Conservation (phyloP, 2,329 filamentous ascomycete genomes). For the Pseudogymnoascus sp. region DNA sequence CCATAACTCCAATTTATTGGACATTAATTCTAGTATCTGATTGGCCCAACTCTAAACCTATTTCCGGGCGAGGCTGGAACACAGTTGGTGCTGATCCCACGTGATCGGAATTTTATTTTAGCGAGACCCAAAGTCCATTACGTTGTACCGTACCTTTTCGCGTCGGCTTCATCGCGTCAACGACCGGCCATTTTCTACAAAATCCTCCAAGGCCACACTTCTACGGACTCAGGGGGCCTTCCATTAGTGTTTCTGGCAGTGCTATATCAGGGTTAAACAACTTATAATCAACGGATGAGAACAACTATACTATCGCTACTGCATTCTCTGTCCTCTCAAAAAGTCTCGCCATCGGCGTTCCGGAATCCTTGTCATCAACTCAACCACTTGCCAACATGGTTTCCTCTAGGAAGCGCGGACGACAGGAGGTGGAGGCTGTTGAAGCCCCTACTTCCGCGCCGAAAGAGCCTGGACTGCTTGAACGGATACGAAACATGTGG, state of each 20-base stretch:
- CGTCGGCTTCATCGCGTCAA: constrained; percentile 8
- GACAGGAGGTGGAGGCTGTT: constrained; percentile 33
- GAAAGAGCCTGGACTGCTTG: constrained; percentile 37
- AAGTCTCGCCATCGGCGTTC: not conserved
- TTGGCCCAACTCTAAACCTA: not conserved
- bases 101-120: constrained; percentile 6
- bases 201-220: not conserved
- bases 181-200: not conserved
- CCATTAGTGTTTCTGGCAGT: not conserved
- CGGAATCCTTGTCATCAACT: not conserved
- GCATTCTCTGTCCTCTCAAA: not conserved
- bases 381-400: constrained; percentile 29
- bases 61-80: constrained; percentile 2
- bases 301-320: not conserved
- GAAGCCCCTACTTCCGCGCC: constrained; percentile 17
- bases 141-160: constrained; percentile 7
- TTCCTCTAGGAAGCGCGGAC: constrained; percentile 40
- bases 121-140: not conserved
- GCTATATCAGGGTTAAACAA: not conserved
- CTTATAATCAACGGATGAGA: not conserved
- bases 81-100: not conserved
- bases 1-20: not conserved
- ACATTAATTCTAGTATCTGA: not conserved
- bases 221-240: not conserved
- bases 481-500: constrained; percentile 80